phyloP scores from a whole-genome alignment of 2,329 filamentous ascomycete species.

The Aspergillus sp. region DNA sequence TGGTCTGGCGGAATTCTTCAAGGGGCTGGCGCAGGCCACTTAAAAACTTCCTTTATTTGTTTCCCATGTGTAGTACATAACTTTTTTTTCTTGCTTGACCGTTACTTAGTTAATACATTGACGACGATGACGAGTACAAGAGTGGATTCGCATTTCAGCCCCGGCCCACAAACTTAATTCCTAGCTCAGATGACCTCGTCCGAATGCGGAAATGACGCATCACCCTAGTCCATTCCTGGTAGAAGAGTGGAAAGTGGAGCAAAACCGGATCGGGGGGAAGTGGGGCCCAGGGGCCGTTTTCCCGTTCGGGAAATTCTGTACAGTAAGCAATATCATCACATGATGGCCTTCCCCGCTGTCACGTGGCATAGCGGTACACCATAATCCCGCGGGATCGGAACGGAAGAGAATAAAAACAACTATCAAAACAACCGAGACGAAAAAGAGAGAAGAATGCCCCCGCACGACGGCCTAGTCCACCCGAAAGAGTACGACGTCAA shows the following conservation, averaged over 20 bases:
- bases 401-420: no score
- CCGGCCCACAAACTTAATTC: not conserved
- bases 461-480: conserved; percentile 55
- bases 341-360: no score
- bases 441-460: conserved; percentile 43
- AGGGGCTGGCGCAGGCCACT: conserved; percentile 58
- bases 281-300: no score
- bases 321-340: no score
- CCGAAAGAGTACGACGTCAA: conserved; percentile 58
- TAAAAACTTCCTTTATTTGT: conserved; percentile 11
- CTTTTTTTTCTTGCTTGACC: not conserved
- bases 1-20: conserved; percentile 78
- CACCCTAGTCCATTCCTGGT: conserved; percentile 2
- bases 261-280: no score
- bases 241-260: no score
- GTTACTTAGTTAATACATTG: no score
- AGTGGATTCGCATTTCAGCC: not conserved
- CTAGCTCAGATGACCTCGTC: not conserved
- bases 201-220: conserved; percentile 1
- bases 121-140: no score
- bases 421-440: no score
- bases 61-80: not conserved
- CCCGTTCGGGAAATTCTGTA: no score
- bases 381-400: no score
- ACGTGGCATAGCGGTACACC: no score